A percentile compares a stretch with the other conserved stretches of the same genome.
phyloP scores from a whole-genome alignment of 2,329 filamentous ascomycete genomes.

The Xylariomycetidae sp. region DNA sequence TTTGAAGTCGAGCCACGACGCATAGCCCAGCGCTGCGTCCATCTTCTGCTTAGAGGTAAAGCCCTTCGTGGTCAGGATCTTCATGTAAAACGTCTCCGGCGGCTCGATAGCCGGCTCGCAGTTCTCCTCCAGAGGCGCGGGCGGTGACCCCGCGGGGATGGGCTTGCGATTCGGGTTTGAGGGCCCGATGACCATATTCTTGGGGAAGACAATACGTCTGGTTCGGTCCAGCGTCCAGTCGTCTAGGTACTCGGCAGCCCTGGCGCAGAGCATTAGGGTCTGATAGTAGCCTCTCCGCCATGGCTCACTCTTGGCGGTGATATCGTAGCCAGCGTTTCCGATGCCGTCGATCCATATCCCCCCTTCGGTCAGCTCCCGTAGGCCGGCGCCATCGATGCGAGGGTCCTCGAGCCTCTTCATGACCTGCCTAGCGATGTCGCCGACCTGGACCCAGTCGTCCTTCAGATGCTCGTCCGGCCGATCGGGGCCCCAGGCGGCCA shows the following conservation, averaged over 20 bases:
- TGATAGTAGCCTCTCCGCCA: slow-evolving; percentile 88
- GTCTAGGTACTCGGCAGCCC: slow-evolving; percentile 75
- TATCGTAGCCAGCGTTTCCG: slow-evolving; percentile 56
- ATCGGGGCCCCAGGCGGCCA: slow-evolving; percentile 56
- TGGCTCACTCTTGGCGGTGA: slow-evolving; percentile 70
- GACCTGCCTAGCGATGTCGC: slow-evolving; percentile 54
- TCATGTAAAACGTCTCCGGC: slow-evolving; percentile 76
- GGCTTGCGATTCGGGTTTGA: slow-evolving; percentile 78
- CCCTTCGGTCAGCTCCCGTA: slow-evolving; percentile 53
- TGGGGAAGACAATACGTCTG: slow-evolving; percentile 62
- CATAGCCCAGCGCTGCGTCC: slow-evolving; percentile 77
- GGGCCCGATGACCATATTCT: slow-evolving; percentile 71
- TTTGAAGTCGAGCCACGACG: slow-evolving; percentile 80
- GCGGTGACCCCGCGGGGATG: slow-evolving; percentile 57
- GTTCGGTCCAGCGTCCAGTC: slow-evolving; percentile 70
- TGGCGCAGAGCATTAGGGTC: slow-evolving; percentile 70
- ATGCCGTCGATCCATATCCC: slow-evolving; percentile 50
- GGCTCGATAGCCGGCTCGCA: slow-evolving; percentile 64
- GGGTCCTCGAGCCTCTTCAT: slow-evolving; percentile 66
- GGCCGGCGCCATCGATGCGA: slow-evolving; percentile 60
- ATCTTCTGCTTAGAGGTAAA: slow-evolving; percentile 75
- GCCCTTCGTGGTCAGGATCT: slow-evolving; percentile 74
- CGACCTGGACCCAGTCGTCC: slow-evolving; percentile 66
- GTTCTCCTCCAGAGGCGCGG: slow-evolving; percentile 69
- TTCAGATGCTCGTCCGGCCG: slow-evolving; percentile 47